Evolutionary conservation across 345 rosid genomes (phyloP), one percentile per base, ranked within the genome.

Genomic region (Erysimum cheiranthoides): DNA sequence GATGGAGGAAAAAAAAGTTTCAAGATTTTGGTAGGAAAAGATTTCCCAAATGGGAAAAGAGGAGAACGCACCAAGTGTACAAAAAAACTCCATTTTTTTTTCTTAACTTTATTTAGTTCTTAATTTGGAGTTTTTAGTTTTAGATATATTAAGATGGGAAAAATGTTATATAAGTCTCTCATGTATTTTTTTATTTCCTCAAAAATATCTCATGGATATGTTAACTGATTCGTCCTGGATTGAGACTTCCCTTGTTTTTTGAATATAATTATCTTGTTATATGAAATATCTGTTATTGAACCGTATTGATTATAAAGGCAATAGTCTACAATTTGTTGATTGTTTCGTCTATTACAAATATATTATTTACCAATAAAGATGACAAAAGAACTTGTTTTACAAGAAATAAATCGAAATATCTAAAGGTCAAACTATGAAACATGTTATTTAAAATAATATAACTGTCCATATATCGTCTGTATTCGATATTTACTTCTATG

Each of bases 21-120:
- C 25, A 17, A 71, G 68, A 58, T 78, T 58, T 78, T 66, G 68
- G 53, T 71, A 72, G 73, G 69, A 6, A 38, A 5, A 0, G 0
- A 3, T 17, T 47, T 17, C 46, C 61, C 14, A 57, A 71, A 46
- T 18, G 80, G 73, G 61, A 47, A 40, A 50, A 8, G 32, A 49
- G 57, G 73, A 58, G 76, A 66, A 50, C 59, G 25, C 54, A 27
- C 61, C 31, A 71, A 77, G 63, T 78, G 77, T 78, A 78, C 3
- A 72, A 39, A 60, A 60, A 59, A 68, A 16, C 9, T 65, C 43
- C 47, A 13, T 27, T 53, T 40, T 13, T 61, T 75, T 30, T 49
- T 63, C 3, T 32, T 52, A 31, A 40, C 3, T 14, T 51, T n/a
- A 16, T 76, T 51, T 40, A 6, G 13, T 17, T 39, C 17, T 28